Base-by-base conservation (phyloP, 2,329 filamentous ascomycete species). In the Mycosphaerella sp. region DNA sequence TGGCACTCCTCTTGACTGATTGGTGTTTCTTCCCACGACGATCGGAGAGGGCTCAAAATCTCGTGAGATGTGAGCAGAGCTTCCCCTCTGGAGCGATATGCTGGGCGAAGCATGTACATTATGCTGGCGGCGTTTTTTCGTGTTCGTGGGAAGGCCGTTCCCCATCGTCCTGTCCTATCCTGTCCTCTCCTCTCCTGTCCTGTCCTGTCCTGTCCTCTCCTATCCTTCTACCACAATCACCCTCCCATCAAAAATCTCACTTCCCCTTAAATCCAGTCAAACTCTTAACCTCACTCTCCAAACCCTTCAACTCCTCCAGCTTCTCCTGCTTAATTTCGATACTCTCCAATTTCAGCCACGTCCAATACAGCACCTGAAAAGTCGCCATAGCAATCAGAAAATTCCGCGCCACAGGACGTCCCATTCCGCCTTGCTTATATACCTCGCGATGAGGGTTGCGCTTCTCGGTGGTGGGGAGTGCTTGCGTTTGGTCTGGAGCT, bases 281-380 rank as follows among this genome's bases (percentile, higher is more conserved):
- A 8, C 41, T 48, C 55, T 58, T 55, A 26, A 66, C 40, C 56
- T 66, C 61, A 2, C 54, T 57, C 51, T 66, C 57, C 48, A 66
- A 41, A 14, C 11, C 31, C 38, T 55, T 51, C 26, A 67, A 50
- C 55, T 66, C 64, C 4, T 52, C 78, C 61, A 79, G 72, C 62
- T 80, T 80, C 43, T 82, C 75, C 17, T 74, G 73, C 65, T 79
- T 82, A 53, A 80, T 75, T 72, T 93, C 88, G 51, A 87, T 78
- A 34, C 80, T 79, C 70, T 91, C 87, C 48, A 92, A 76, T 70
- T 85, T 87, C 38, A 81, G 68, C 88, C 88, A 93, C 11, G 73
- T 74, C 74, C 81, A 89, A 72, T 91, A 92, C 11, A 79, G 71
- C n/a, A 87, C 64, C 71, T 93, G 88, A 69, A 92, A 93, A 1